A percentile compares a stretch with the other conserved stretches of the same genome.
These are phyloP conservation scores for Pilobolus umbonatus DNA, from an alignment of 192 early-diverging fungal species.

Conservation along the genomic window DNA sequence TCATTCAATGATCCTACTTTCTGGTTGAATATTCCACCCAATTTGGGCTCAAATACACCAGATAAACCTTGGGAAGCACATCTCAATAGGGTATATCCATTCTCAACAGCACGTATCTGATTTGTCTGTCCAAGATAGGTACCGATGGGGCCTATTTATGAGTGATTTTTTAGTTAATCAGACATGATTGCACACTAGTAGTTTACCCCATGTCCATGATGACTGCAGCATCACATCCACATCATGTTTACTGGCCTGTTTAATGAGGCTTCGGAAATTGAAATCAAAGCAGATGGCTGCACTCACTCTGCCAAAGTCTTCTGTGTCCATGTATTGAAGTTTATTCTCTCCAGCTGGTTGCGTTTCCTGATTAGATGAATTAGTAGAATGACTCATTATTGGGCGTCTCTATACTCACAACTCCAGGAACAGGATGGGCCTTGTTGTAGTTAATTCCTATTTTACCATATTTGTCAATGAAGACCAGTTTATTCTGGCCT, in stretches of 20 bases:
- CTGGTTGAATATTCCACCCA: background rate
- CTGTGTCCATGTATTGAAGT: slow-evolving; percentile 29
- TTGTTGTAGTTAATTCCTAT: slow-evolving; percentile 40
- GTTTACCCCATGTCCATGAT: slow-evolving; percentile 40
- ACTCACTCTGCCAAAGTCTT: slow-evolving; percentile 34
- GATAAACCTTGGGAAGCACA: slow-evolving; percentile 42
- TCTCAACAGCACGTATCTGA: slow-evolving; percentile 38
- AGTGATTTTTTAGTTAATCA: background rate
- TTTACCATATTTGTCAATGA: slow-evolving; percentile 29
- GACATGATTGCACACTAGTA: background rate
- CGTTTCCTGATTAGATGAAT: slow-evolving; percentile 9
- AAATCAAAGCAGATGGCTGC: slow-evolving; percentile 45
- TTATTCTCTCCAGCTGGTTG: slow-evolving; percentile 30
- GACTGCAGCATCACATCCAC: slow-evolving; percentile 45
- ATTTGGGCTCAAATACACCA: slow-evolving; percentile 20
- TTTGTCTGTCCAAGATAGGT: slow-evolving; percentile 34
- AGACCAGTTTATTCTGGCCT: slow-evolving; percentile 36
- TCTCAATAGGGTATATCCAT: slow-evolving; percentile 39
- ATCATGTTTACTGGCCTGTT: slow-evolving; percentile 34
- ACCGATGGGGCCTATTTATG: slow-evolving; percentile 31
- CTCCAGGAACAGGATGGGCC: slow-evolving; percentile 39
- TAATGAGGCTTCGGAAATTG: slow-evolving; percentile 41
- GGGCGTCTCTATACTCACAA: slow-evolving; percentile 9
- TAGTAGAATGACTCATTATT: background rate
- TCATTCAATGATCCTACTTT: background rate